phyloP scores from a whole-genome alignment of 1,284 basidiomycete genomes.

The Meripilus lineatus region DNA sequence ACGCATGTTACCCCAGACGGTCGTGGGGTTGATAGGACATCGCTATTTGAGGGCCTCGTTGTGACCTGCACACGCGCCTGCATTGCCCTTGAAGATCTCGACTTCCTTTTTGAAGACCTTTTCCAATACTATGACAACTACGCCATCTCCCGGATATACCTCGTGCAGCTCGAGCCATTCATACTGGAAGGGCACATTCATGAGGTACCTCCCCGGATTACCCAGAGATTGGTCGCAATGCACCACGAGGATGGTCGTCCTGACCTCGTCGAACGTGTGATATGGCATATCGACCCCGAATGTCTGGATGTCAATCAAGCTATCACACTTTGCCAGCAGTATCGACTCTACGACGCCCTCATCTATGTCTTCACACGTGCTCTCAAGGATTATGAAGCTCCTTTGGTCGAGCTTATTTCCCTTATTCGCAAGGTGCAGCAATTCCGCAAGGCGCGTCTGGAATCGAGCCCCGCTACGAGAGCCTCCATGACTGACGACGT shows the following conservation, averaged over 20 bases:
- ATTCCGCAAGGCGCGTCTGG: slow-evolving; percentile 36
- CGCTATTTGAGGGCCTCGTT: slow-evolving; percentile 87
- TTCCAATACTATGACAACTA: slow-evolving; percentile 86
- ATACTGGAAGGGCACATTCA: slow-evolving; percentile 74
- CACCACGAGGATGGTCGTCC: slow-evolving; percentile 73
- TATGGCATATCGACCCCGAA: slow-evolving; percentile 93
- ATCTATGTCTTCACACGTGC: slow-evolving; percentile 92
- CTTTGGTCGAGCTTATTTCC: slow-evolving; percentile 80
- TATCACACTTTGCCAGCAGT: slow-evolving; percentile 78
- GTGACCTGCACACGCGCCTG: slow-evolving; percentile 79
- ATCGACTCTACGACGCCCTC: slow-evolving; percentile 88
- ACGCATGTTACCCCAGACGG: slow-evolving; percentile 83
- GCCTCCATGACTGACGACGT: slow-evolving; percentile 29
- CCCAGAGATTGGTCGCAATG: slow-evolving; percentile 78
- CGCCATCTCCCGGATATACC: slow-evolving; percentile 87
- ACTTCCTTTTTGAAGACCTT: slow-evolving; percentile 90
- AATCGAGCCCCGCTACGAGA: slow-evolving; percentile 25
- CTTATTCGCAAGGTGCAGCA: slow-evolving; percentile 71
- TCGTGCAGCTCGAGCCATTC: slow-evolving; percentile 80
- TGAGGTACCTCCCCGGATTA: slow-evolving; percentile 80
- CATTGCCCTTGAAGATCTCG: slow-evolving; percentile 73
- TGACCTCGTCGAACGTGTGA: slow-evolving; percentile 81
- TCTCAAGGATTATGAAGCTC: slow-evolving; percentile 85
- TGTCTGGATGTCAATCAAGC: slow-evolving; percentile 95
- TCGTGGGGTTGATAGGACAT: slow-evolving; percentile 88